A percentile compares a stretch with the other conserved stretches of the same genome.
Conservation (phyloP, 2,329 filamentous ascomycete species). For the Penicillium sp. region DNA sequence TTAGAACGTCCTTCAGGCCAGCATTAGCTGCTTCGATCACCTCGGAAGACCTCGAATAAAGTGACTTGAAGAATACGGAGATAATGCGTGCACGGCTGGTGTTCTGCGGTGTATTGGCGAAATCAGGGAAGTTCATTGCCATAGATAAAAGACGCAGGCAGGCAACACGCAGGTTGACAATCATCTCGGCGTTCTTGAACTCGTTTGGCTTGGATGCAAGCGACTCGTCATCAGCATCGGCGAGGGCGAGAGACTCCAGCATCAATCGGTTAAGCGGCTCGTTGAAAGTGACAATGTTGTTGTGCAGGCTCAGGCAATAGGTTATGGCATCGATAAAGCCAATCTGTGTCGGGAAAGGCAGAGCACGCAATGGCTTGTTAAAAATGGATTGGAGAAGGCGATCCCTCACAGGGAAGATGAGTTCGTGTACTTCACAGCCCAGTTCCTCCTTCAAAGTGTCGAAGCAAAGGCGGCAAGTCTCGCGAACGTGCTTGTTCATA, state of each 20-base stretch:
- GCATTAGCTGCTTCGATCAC: conserved; percentile 93
- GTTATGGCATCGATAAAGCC: conserved; percentile 98
- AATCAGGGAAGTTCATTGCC: conserved; percentile 89
- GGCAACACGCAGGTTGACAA: conserved; percentile 84
- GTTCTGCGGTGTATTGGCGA: conserved; percentile 69
- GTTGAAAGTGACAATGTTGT: conserved; percentile 85
- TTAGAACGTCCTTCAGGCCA: conserved; percentile 79
- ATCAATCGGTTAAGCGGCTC: conserved; percentile 84
- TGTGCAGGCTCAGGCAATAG: conserved; percentile 85
- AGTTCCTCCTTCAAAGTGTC: conserved; percentile 75
- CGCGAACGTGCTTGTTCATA: conserved; percentile 91
- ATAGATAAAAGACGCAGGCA: conserved; percentile 91
- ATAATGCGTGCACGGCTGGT: conserved; percentile 66
- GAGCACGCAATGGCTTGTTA: conserved; percentile 84
- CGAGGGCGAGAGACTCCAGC: conserved; percentile 87
- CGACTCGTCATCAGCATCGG: conserved; percentile 90
- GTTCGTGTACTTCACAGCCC: conserved; percentile 74
- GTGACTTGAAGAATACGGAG: conserved; percentile 92
- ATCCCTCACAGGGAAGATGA: conserved; percentile 86
- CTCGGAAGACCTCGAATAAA: conserved; percentile 87
- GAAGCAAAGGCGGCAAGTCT: conserved; percentile 76
- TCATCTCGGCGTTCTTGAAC: conserved; percentile 91
- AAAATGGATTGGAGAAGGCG: conserved; percentile 87
- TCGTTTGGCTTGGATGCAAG: conserved; percentile 89
- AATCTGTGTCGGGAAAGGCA: conserved; percentile 93